phyloP scores from a whole-genome alignment of 768 basidiomycete genomes.

The Dictyophora rubrovolvata region DNA sequence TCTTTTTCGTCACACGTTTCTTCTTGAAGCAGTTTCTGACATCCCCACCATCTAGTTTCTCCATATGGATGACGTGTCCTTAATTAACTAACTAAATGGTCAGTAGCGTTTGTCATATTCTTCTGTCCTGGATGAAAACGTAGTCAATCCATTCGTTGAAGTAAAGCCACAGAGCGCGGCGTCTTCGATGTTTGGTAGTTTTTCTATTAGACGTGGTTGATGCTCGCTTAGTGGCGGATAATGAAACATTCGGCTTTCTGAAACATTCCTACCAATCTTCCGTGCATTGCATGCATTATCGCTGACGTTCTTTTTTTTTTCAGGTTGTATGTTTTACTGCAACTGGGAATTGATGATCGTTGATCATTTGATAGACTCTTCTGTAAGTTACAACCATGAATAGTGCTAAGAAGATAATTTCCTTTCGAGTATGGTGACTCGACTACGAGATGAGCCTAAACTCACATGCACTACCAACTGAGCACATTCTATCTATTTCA shows the following conservation, averaged over 20 bases:
- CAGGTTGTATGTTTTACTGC: not conserved
- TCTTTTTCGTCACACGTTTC: not conserved
- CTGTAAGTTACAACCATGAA: not conserved
- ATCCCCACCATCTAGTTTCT: not conserved
- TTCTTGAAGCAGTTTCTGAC: not conserved
- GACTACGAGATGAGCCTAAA: slow-evolving; percentile 6
- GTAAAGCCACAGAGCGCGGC: not conserved
- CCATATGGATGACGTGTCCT: not conserved
- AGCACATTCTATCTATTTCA: not conserved
- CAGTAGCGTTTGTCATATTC: not conserved
- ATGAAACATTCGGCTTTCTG: slow-evolving; percentile 11
- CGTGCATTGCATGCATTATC: not conserved
- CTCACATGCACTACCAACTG: slow-evolving; percentile 12
- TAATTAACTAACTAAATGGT: not conserved
- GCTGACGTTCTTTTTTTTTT: not conserved
- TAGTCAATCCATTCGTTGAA: slow-evolving; percentile 12
- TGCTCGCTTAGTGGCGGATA: slow-evolving; percentile 5
- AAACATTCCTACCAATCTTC: not conserved
- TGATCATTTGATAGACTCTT: not conserved
- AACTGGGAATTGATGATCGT: too few relatives aligned
- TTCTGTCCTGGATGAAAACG: slow-evolving; percentile 5
- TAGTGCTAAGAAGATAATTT: slow-evolving; percentile 7
- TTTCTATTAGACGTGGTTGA: not conserved
- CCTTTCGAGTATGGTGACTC: slow-evolving; percentile 8
- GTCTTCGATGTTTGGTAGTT: not conserved